These are phyloP conservation scores for Rhodotorula graminis DNA, from an alignment of 768 basidiomycete species.

Conservation along the genomic window DNA sequence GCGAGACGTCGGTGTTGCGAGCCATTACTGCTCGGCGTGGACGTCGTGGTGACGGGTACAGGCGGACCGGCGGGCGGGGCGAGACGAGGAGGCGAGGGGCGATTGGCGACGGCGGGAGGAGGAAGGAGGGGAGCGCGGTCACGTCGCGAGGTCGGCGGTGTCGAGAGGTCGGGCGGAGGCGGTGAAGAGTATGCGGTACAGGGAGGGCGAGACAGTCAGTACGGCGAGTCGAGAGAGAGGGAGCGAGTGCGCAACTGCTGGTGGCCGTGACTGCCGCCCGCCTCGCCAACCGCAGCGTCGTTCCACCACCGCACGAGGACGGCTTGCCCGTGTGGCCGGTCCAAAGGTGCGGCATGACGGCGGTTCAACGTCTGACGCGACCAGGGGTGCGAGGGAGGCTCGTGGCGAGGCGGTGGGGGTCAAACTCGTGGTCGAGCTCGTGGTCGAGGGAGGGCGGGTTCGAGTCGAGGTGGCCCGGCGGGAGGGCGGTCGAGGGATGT, in stretches of 20 bases:
- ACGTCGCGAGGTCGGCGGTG: not conserved
- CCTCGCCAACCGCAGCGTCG: no score
- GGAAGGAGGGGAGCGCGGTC: no score
- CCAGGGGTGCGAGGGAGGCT: not conserved
- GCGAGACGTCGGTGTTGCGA: conserved; percentile 66
- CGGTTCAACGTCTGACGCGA: no score
- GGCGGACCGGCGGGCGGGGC: not conserved
- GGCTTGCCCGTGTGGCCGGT: no score
- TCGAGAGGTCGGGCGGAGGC: not conserved
- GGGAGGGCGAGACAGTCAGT: not conserved
- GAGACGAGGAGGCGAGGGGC: no score
- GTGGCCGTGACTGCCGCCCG: no score
- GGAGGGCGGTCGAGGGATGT: not conserved
- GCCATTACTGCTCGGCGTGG: conserved; percentile 31
- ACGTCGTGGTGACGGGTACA: not conserved
- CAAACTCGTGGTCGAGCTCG: not conserved
- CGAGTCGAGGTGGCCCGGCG: not conserved
- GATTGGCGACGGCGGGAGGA: no score
- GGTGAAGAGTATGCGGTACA: not conserved
- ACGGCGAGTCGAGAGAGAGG: no score
- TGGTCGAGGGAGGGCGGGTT: not conserved
- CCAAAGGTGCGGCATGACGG: no score
- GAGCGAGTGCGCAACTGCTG: not conserved
- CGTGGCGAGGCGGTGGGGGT: not conserved
- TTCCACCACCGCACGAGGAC: no score